Conservation (phyloP, 257 asterid genomes). For the Buddleja alternifolia region DNA sequence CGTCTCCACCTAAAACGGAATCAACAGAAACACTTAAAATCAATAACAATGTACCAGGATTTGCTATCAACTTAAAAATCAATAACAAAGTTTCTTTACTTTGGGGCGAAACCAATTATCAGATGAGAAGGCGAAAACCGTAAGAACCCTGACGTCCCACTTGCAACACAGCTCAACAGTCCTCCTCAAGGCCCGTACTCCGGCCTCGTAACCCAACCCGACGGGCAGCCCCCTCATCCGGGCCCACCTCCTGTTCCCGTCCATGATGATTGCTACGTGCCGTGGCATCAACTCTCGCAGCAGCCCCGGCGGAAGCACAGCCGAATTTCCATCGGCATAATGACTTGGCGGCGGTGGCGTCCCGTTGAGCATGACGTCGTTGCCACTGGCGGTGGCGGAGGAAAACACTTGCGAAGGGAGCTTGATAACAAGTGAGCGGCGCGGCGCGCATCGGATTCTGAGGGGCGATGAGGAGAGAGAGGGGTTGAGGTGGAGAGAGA, state of each 20-base stretch:
- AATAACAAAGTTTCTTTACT: conserved; percentile 26
- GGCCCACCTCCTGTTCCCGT: conserved; percentile 71
- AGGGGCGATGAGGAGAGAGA: conserved; percentile 28
- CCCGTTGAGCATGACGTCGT: background rate
- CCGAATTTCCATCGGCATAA: conserved; percentile 1
- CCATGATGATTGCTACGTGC: conserved; percentile 64
- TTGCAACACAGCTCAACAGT: conserved; percentile 49
- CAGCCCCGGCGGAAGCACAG: conserved; percentile 29
- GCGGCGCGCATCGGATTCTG: background rate
- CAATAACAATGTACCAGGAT: background rate
- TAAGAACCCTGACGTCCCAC: conserved; percentile 58
- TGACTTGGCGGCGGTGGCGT: background rate
- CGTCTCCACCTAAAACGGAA: conserved; percentile 36
- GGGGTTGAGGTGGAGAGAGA: conserved; percentile 28
- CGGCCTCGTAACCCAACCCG: conserved; percentile 57
- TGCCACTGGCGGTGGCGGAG: background rate
- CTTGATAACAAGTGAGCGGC: conserved; percentile 10
- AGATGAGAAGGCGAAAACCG: conserved; percentile 69
- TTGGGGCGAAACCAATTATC: conserved; percentile 74
- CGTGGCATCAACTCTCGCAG: conserved; percentile 40
- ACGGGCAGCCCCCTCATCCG: conserved; percentile 46
- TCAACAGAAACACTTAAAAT: conserved; percentile 7
- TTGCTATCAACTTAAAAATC: background rate
- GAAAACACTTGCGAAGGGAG: background rate
- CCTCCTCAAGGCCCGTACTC: conserved; percentile 45